Evolutionary conservation across 202 grass and related monocot species (phyloP).

Genomic region (Dendrocalamus latiflorus): DNA sequence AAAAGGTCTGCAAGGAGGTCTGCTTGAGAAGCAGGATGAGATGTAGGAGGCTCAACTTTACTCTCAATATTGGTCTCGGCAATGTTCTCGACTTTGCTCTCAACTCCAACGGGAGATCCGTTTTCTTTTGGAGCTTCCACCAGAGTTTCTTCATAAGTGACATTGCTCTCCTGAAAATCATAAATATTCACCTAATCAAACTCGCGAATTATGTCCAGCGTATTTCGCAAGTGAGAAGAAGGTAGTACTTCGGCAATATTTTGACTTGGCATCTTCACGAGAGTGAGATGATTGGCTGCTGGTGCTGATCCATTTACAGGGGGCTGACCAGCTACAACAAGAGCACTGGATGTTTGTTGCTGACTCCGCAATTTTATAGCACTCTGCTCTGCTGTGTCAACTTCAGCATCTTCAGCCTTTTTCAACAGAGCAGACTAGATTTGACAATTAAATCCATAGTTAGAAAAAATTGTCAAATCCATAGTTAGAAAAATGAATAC

Average conservation of each 20-base stretch:
- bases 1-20: constrained; percentile 96
- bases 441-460: constrained; percentile 45
- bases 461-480: constrained; percentile 17
- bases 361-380: constrained; percentile 95
- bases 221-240: constrained; percentile 20
- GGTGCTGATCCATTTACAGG: constrained; percentile 71
- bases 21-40: constrained; percentile 43
- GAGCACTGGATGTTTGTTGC: constrained; percentile 84
- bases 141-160: constrained; percentile 33
- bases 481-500: not conserved
- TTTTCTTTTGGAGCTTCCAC: constrained; percentile 59
- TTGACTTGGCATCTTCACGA: constrained; percentile 90
- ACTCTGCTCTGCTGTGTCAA: constrained; percentile 98
- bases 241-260: constrained; percentile 44
- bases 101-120: constrained; percentile 49
- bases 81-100: constrained; percentile 38
- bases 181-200: constrained; percentile 27
- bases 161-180: constrained; percentile 55
- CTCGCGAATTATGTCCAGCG: not conserved
- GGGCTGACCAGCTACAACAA: constrained; percentile 68
- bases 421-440: constrained; percentile 88
- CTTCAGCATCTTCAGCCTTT: constrained; percentile 96
- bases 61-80: constrained; percentile 30
- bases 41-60: constrained; percentile 53
- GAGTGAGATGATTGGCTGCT: constrained; percentile 64